Base-by-base conservation (phyloP, 2,329 filamentous ascomycete species). In the Rhynchosporium secalis region DNA sequence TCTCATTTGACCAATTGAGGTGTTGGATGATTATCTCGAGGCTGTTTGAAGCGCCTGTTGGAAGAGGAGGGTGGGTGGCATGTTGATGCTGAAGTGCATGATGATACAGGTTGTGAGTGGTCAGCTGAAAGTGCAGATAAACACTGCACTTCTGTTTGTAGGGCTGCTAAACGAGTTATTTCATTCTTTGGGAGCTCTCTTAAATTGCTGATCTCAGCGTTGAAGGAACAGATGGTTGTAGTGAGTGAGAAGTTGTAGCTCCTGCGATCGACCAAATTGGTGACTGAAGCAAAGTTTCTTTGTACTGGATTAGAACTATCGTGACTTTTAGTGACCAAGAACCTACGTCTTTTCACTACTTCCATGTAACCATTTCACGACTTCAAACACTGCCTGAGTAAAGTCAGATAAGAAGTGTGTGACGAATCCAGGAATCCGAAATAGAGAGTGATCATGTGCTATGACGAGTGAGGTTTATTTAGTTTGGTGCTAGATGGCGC, bases 81-180 rank as follows among this genome's bases (percentile, higher is more conserved):
- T 51, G 36, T 36, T 58, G 46, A 26, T 41, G 56, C 43, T 15
- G 45, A 46, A 8, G 10, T 49, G 43, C 33, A 20, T 47, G n/a
- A 4, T 28, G 8, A 47, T 49, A 36, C 51, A 20, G 36, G 36
- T 40, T 58, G 41, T 58, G 56, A 58, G 41, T 58, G 56, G 45
- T 58, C 38, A 41, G 36, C 33, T 4, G 36, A 12, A 33, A 26
- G 7, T 36, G 15, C 38, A 20, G 51, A 15, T 15, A n/a, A 20
- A 12, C 6, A 33, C n/a, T 33, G 12, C 33, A 54, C 51, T 41
- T 54, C 51, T 20, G 36, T 20, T 54, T 33, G 36, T 40, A 41
- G 20, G 20, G 51, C 33, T 40, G 4, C 33, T 54, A 20, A 40
- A 12, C 36, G 3, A 41, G 51, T 20, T 7, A 4, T 28, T 46